These are phyloP conservation scores for Steccherinum ochraceum DNA, from an alignment of 768 basidiomycete genomes.

Conservation along the genomic window DNA sequence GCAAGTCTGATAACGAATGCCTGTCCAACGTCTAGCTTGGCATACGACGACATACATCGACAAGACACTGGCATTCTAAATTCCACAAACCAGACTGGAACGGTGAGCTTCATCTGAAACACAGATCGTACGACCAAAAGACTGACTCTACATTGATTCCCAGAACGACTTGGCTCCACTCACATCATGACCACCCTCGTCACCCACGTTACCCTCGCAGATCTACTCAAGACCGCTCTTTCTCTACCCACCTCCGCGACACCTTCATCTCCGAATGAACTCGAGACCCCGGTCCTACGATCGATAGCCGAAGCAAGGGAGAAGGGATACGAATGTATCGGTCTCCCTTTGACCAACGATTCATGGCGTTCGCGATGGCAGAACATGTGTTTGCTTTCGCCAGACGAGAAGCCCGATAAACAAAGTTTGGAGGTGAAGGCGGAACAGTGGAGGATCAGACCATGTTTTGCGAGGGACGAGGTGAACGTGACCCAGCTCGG, in stretches of 20 bases:
- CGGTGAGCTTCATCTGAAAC: too few species aligned
- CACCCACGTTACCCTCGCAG: conserved; percentile 21
- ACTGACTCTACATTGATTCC: too few species aligned
- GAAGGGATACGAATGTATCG: conserved; percentile 71
- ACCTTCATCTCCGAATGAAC: conserved; percentile 7
- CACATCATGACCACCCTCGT: conserved; percentile 17
- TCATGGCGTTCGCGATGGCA: conserved; percentile 87
- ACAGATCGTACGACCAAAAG: too few species aligned
- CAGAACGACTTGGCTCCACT: too few species aligned
- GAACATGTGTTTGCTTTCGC: conserved; percentile 74
- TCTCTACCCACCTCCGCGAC: conserved; percentile 6
- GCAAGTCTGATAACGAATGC: too few species aligned
- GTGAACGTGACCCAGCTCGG: conserved; percentile 87
- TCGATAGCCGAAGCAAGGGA: conserved; percentile 44
- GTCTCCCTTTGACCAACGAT: conserved; percentile 83
- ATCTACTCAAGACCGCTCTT: conserved; percentile 16
- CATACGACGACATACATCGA: too few species aligned
- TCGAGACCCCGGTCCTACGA: conserved; percentile 42
- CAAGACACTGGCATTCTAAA: too few species aligned
- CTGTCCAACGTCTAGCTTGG: too few species aligned
- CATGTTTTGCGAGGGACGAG: conserved; percentile 75
- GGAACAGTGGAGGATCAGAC: conserved; percentile 83
- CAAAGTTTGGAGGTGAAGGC: conserved; percentile 53
- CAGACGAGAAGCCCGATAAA: conserved; percentile 31
- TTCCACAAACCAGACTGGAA: too few species aligned